Percentiles rank a stretch among this genome's conserved stretches.
phyloP scores from a whole-genome alignment of 2,329 filamentous ascomycete genomes.

The Apiospora pterosperma region DNA sequence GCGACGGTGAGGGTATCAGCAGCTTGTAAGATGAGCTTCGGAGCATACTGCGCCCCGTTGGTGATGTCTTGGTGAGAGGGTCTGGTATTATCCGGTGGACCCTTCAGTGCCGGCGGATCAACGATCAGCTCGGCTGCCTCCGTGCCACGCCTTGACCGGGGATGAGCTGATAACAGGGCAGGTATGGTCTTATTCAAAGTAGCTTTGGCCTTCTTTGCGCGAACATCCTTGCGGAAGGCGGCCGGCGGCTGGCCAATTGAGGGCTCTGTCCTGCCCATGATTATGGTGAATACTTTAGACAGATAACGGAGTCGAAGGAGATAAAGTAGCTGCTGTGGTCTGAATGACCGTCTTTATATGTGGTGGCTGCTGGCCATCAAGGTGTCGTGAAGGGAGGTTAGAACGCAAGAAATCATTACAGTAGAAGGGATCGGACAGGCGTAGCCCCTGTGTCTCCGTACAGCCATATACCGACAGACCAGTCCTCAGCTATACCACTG shows the following conservation, averaged over 20 bases:
- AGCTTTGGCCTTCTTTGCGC: conserved; percentile 51
- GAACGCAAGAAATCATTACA: not conserved
- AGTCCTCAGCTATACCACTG: not conserved
- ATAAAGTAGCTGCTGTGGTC: not conserved
- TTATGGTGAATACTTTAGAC: not conserved
- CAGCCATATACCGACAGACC: not conserved
- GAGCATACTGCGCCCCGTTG: conserved; percentile 3
- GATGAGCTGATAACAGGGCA: conserved; percentile 47
- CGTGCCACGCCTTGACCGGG: conserved; percentile 52
- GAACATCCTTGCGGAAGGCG: conserved; percentile 28
- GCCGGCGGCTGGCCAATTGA: conserved; percentile 24
- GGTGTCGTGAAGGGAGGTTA: not conserved
- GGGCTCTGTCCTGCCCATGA: conserved; percentile 28
- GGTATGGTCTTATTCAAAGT: conserved; percentile 61
- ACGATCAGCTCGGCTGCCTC: conserved; percentile 47
- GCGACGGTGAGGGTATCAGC: conserved; percentile 54
- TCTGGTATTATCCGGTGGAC: not conserved
- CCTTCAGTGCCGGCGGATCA: conserved; percentile 20
- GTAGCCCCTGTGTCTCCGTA: too few relatives aligned
- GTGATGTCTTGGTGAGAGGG: not conserved
- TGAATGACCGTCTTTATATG: not conserved
- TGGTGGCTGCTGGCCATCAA: not conserved
- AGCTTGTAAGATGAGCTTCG: conserved; percentile 41
- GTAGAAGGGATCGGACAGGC: not conserved
- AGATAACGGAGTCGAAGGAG: not conserved